Conservation (phyloP, 108 stramenopile genomes). For the Conticribra guillardii region DNA sequence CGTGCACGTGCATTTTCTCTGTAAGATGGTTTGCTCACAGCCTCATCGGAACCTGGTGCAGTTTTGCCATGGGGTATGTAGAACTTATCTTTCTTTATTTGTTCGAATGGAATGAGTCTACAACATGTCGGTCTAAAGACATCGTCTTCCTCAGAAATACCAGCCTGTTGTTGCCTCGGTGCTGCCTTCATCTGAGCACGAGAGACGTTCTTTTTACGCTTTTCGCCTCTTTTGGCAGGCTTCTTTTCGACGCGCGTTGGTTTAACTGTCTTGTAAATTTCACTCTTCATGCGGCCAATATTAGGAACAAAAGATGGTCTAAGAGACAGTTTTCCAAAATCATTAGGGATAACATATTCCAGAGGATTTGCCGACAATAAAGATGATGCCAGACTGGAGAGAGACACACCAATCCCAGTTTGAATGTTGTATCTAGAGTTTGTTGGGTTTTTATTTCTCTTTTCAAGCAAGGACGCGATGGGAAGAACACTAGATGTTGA, state of each 20-base stretch:
- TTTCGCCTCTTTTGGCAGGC: slow-evolving; percentile 9
- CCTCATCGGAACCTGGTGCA: slow-evolving; percentile 4
- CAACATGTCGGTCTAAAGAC: slow-evolving; percentile 46
- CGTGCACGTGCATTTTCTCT: slow-evolving; percentile 31
- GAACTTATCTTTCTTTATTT: slow-evolving; percentile 25
- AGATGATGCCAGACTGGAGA: slow-evolving; percentile 17
- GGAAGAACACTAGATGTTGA: too few species aligned
- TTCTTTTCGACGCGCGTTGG: neutral
- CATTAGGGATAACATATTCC: slow-evolving; percentile 26
- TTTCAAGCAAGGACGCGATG: too few species aligned
- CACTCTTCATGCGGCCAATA: slow-evolving; percentile 11
- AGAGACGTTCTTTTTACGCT: slow-evolving; percentile 12
- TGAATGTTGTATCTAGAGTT: neutral
- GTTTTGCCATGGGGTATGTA: slow-evolving; percentile 17
- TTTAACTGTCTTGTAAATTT: slow-evolving; percentile 8
- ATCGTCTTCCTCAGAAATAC: slow-evolving; percentile 14
- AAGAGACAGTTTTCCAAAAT: slow-evolving; percentile 5
- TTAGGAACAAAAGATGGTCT: slow-evolving; percentile 25
- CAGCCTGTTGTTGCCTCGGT: slow-evolving; percentile 3
- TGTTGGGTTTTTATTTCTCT: too few species aligned
- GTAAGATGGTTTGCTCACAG: slow-evolving; percentile 6
- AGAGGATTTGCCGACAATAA: slow-evolving; percentile 2
- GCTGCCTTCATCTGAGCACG: neutral
- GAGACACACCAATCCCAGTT: neutral
- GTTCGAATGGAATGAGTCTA: slow-evolving; percentile 40